These are phyloP conservation scores for Lactuca saligna DNA, from an alignment of 129 eudicot species.

Conservation along the genomic window DNA sequence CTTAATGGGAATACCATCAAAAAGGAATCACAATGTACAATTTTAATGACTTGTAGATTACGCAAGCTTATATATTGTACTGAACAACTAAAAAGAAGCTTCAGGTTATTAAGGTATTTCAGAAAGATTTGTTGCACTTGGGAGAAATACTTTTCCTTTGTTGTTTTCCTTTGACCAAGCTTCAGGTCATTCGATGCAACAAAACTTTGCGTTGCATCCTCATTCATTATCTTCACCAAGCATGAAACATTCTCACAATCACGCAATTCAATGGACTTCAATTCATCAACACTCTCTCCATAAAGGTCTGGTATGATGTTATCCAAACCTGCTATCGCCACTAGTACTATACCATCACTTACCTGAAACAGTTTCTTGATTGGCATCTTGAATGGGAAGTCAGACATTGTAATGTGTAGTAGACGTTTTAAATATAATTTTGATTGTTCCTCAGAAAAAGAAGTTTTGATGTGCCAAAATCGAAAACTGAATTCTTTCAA, in stretches of 20 bases:
- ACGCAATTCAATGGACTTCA: neutral
- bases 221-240: neutral
- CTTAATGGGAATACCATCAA: too few species aligned
- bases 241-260: neutral
- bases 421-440: too few species aligned
- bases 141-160: neutral
- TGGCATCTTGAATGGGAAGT: neutral
- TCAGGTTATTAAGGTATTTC: fast-evolving
- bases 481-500: too few species aligned
- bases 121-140: neutral
- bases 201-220: too few species aligned
- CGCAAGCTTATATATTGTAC: too few species aligned
- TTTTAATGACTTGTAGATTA: too few species aligned
- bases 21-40: too few species aligned
- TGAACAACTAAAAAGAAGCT: too few species aligned
- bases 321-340: neutral
- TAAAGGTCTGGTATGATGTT: neutral
- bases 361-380: neutral
- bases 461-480: too few species aligned
- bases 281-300: neutral
- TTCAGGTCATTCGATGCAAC: neutral
- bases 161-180: neutral
- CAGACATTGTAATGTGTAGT: too few species aligned
- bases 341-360: neutral
- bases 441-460: fast-evolving